These are phyloP conservation scores for Trichomonas vaginalis DNA, from an alignment of 208 protist species.

Conservation along the genomic window DNA sequence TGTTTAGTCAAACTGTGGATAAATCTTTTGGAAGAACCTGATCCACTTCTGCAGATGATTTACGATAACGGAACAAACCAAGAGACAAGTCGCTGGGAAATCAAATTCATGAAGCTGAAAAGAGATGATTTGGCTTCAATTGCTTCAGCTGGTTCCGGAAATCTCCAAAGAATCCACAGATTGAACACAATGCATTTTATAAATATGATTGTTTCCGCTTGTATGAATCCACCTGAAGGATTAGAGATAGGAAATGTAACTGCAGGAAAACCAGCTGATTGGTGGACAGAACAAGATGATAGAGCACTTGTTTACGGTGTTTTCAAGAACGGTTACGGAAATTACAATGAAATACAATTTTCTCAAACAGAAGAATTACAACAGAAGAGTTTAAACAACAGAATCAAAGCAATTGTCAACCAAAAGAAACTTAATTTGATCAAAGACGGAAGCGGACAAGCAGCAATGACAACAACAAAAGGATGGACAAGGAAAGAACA, in stretches of 20 bases:
- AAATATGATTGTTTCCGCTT: not conserved
- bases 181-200: not conserved
- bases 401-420: not conserved
- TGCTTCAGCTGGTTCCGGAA: not conserved
- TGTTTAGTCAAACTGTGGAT: not conserved
- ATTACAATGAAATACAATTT: not conserved
- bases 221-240: not conserved
- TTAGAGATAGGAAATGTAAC: not conserved
- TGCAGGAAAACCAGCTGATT: not conserved
- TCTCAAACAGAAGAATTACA: not conserved
- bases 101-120: not conserved
- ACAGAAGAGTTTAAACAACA: not conserved
- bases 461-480: not conserved
- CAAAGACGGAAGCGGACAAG: not conserved
- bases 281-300: not conserved
- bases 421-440: not conserved
- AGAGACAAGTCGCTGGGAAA: not conserved
- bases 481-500: not conserved
- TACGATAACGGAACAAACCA: not conserved
- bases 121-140: not conserved
- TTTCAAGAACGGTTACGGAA: not conserved
- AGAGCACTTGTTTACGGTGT: not conserved
- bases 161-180: not conserved
- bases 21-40: not conserved
- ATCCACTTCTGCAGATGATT: not conserved